Conservation (phyloP, 768 basidiomycete species). For the Kwoniella pini region DNA sequence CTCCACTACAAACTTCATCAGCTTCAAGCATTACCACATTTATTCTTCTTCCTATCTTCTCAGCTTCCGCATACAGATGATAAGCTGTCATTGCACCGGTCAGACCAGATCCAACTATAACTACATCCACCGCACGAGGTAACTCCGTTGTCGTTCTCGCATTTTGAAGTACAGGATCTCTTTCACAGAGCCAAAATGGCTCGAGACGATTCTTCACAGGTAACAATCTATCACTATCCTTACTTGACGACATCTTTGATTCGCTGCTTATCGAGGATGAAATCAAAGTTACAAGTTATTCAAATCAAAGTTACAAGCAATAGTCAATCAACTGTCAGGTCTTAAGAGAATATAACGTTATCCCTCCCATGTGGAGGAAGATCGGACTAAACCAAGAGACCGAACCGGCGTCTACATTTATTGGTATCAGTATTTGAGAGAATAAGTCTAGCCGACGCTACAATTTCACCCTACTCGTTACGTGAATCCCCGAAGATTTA, state of each 20-base stretch:
- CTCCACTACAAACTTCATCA: constrained; percentile 33
- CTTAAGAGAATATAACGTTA: neutral
- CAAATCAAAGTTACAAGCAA: too few species aligned
- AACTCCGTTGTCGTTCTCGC: constrained; percentile 30
- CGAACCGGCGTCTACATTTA: constrained; percentile 2
- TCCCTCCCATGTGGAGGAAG: neutral
- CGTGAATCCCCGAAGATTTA: too few species aligned
- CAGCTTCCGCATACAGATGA: constrained; percentile 23
- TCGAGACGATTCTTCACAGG: constrained; percentile 30
- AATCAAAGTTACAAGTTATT: too few species aligned
- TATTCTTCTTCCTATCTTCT: constrained; percentile 5
- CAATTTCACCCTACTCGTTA: neutral
- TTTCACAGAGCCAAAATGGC: constrained; percentile 41
- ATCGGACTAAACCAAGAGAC: neutral
- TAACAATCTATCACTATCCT: constrained; percentile 13
- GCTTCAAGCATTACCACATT: constrained; percentile 40
- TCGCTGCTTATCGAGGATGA: too few species aligned
- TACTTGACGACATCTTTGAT: neutral
- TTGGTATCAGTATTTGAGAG: too few species aligned
- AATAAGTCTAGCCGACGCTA: neutral
- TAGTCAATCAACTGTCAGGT: neutral
- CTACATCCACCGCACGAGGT: constrained; percentile 25
- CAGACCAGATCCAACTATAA: constrained; percentile 36
- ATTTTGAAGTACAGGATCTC: constrained; percentile 28
- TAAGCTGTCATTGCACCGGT: constrained; percentile 32